Percentiles rank a stretch among this genome's conserved stretches.
These are phyloP conservation scores for Saturnispora saitoi DNA, from an alignment of 805 yeast species.

Conservation along the genomic window DNA sequence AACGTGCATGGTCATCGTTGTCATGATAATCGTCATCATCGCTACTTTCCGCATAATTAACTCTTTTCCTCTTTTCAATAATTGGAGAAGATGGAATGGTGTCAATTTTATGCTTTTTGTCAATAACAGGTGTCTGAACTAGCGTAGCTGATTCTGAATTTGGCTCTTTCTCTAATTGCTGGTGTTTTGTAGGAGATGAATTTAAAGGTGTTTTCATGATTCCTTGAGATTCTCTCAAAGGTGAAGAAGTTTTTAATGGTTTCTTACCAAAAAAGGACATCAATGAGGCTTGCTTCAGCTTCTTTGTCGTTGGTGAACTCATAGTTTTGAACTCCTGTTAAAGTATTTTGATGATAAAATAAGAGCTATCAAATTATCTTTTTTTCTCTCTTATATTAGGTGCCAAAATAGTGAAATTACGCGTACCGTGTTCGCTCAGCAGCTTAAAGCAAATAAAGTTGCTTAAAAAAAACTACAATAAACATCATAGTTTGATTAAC, in stretches of 20 bases:
- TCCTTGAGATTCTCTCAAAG: neutral
- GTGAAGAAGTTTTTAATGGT: neutral
- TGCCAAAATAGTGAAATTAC: neutral
- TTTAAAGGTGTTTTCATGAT: neutral
- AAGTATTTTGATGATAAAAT: neutral
- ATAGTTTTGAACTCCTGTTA: neutral
- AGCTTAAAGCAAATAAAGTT: neutral
- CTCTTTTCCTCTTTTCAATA: conserved; percentile 9
- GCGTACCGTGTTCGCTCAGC: conserved; percentile 2
- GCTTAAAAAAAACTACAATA: too few species aligned
- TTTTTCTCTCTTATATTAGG: neutral
- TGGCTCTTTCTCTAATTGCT: neutral
- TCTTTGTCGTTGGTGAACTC: conserved; percentile 10
- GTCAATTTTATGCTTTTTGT: neutral
- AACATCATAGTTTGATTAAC: too few species aligned
- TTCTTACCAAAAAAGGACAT: conserved; percentile 24
- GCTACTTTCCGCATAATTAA: conserved; percentile 18
- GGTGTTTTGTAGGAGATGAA: neutral
- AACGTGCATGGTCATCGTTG: conserved; percentile 13
- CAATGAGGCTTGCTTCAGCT: conserved; percentile 25
- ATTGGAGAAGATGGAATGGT: conserved; percentile 19
- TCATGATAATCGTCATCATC: conserved; percentile 15
- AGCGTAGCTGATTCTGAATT: neutral
- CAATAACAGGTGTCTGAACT: conserved; percentile 13
- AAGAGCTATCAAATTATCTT: neutral